A percentile compares a stretch with the other conserved stretches of the same genome.
Conservation (phyloP, 2,329 filamentous ascomycete genomes). For the Cladosporium sp. region DNA sequence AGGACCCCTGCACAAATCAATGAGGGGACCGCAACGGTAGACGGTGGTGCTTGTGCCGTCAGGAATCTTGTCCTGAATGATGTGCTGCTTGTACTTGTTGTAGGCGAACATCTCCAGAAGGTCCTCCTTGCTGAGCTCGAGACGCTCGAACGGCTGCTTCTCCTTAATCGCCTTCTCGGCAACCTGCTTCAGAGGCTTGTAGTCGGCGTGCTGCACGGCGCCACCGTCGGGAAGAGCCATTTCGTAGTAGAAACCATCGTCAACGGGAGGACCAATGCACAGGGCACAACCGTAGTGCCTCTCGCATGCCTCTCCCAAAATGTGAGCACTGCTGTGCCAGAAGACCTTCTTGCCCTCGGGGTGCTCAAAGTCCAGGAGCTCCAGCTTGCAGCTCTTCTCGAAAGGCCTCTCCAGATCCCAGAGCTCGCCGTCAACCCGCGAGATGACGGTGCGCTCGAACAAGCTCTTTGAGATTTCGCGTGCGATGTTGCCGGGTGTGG, state of each 20-base stretch:
- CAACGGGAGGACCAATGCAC: constrained; percentile 89
- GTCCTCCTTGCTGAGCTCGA: constrained; percentile 86
- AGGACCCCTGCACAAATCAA: constrained; percentile 92
- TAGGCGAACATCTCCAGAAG: constrained; percentile 95
- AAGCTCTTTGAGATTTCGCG: constrained; percentile 81
- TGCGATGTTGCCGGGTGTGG: constrained; percentile 77
- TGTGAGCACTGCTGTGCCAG: constrained; percentile 95
- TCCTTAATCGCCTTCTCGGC: constrained; percentile 88
- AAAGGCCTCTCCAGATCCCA: constrained; percentile 94
- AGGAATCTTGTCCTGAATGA: constrained; percentile 88
- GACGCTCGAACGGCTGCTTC: constrained; percentile 90
- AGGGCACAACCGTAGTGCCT: constrained; percentile 86
- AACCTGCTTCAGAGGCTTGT: constrained; percentile 79
- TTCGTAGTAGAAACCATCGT: constrained; percentile 95
- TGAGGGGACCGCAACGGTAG: constrained; percentile 89
- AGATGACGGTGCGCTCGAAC: constrained; percentile 83
- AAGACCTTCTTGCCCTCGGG: constrained; percentile 85
- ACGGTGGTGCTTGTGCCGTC: constrained; percentile 91
- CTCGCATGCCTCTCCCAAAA: constrained; percentile 93
- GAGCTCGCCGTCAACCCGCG: constrained; percentile 78
- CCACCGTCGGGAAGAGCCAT: constrained; percentile 79
- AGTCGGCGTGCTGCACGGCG: constrained; percentile 73
- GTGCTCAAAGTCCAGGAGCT: constrained; percentile 80
- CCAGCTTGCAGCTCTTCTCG: constrained; percentile 82
- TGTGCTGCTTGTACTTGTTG: constrained; percentile 98